Evolutionary conservation across 2,329 filamentous ascomycete species (phyloP), one percentile per base, ranked within the genome.

Genomic region (Diaporthe batatas): DNA sequence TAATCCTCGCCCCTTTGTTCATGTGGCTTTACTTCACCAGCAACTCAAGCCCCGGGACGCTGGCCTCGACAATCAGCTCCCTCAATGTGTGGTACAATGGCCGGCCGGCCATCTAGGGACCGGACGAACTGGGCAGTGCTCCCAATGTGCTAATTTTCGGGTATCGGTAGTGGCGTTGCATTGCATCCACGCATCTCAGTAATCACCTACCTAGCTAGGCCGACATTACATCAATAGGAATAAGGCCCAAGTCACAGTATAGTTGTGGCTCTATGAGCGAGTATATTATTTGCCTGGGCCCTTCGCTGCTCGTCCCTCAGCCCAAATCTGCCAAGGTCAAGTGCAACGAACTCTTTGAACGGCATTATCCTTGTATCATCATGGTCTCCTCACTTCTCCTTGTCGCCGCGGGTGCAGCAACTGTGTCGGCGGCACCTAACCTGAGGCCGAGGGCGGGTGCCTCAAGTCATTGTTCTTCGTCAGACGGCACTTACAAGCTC

Each of bases 401-500:
- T 47, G 68, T 70, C 34, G 49, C 68, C 34, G 58, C 55, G 11
- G 68, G 55, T 23, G 47, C 57, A 18, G 55, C 42, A 47, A 39
- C 47, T 53, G 72, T 51, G 36, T 75, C 70, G 67, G 70, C 23
- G 58, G 55, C 59, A 10, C 53, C 73, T 32, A 72, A 64, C 21
- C 36, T 75, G 32, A 71, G 74, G 49, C 72, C 71, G 54, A 68
- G 75, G 11, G 70, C 71, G 14, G 68, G 77, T 39, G 73, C 77
- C 6, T 76, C 79, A 10, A 73, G 78, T 54, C 83, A 78, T 73
- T 77, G 77, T 68, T 84, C 83, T 1, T 81, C 81, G 1, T 80
- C 79, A 1, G 82, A 84, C 73, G 78, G 82, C 29, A 78, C 70
- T n/a, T 80, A 82, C 74, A 82, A 82, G 76, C 76, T 85, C 11